phyloP scores from a whole-genome alignment of 805 yeast species.

The Saccharomycopsis oosterbeekiorum region DNA sequence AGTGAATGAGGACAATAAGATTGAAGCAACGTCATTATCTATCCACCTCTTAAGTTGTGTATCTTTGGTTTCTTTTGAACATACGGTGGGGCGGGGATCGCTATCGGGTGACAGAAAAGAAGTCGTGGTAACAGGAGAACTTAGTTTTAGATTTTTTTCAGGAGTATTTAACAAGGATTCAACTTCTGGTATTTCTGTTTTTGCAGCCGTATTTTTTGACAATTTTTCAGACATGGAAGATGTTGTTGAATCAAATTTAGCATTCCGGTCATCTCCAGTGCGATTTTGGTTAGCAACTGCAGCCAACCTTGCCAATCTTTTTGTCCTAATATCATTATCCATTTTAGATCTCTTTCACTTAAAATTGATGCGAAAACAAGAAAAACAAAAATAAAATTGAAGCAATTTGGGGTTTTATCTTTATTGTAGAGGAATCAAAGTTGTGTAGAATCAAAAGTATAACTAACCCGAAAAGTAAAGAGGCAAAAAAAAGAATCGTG shows the following conservation, averaged over 20 bases:
- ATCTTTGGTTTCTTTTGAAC: background rate
- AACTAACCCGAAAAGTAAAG: too few species aligned
- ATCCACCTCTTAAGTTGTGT: slow-evolving; percentile 8
- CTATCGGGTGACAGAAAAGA: background rate
- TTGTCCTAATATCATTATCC: slow-evolving; percentile 34
- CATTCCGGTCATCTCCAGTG: background rate
- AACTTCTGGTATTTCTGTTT: background rate
- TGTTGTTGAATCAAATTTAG: background rate
- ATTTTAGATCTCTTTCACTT: background rate
- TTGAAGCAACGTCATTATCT: background rate
- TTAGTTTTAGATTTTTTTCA: background rate
- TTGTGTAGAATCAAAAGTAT: too few species aligned
- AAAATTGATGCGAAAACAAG: background rate
- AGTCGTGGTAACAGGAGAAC: background rate
- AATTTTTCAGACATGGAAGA: background rate
- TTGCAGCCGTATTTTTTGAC: background rate
- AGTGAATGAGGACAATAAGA: slow-evolving; percentile 5
- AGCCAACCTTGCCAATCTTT: slow-evolving; percentile 41
- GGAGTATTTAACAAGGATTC: background rate
- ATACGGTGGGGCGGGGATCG: background rate
- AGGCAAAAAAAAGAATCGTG: too few species aligned
- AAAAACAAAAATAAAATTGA: too few species aligned
- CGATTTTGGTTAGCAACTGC: background rate
- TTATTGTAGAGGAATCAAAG: too few species aligned
- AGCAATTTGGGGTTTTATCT: too few species aligned